Conservation (phyloP, 1,284 basidiomycete genomes). For the Ganoderma meredithae region DNA sequence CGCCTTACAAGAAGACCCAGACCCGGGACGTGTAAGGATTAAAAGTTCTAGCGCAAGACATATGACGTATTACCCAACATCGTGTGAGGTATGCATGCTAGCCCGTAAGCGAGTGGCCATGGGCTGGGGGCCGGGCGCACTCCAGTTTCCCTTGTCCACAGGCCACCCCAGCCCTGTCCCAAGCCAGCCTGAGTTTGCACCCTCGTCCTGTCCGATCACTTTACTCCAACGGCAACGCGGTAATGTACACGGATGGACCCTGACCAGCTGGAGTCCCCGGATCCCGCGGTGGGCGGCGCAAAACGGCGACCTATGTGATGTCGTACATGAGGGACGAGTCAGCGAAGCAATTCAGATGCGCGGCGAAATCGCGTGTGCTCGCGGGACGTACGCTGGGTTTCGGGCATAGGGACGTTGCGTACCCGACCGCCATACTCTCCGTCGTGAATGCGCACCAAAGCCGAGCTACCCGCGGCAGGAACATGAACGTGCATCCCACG, state of each 20-base stretch:
- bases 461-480: conserved; percentile 50
- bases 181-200: too few species aligned
- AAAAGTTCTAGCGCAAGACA: conserved; percentile 1
- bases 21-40: background rate
- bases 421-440: conserved; percentile 80
- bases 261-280: conserved; percentile 6
- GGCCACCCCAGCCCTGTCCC: background rate
- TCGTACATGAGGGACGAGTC: background rate
- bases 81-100: conserved; percentile 1
- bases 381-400: conserved; percentile 60
- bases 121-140: background rate
- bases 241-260: conserved; percentile 31
- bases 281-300: conserved; percentile 31
- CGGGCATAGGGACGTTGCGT: conserved; percentile 57
- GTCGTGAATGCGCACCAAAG: conserved; percentile 85
- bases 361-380: conserved; percentile 4
- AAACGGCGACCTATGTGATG: conserved; percentile 28
- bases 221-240: conserved; percentile 30
- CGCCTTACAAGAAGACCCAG: conserved; percentile 2
- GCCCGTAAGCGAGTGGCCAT: background rate
- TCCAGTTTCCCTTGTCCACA: background rate
- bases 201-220: background rate
- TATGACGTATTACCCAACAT: conserved; percentile 6
- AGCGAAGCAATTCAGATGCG: conserved; percentile 6
- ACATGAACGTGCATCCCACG: background rate